phyloP scores from a whole-genome alignment of 192 early-diverging fungal species.

The Podila epicladia region DNA sequence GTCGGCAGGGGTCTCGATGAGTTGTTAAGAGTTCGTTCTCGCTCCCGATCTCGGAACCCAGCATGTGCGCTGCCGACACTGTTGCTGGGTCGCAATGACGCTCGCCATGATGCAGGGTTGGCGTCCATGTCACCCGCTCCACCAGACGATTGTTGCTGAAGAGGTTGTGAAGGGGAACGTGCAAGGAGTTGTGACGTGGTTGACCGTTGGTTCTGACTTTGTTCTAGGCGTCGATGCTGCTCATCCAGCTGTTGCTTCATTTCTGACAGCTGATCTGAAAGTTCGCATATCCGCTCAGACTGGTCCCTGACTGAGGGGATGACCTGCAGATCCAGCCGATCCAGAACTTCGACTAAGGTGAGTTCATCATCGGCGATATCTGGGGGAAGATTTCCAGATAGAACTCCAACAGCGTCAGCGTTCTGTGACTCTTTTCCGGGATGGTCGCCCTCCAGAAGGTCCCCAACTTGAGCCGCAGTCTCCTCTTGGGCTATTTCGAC shows the following conservation, averaged over 20 bases:
- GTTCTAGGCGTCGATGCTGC: slow-evolving; percentile 23
- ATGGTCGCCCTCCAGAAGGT: neutral
- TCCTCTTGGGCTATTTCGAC: neutral
- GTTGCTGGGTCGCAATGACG: neutral
- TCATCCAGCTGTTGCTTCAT: slow-evolving; percentile 40
- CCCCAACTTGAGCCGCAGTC: neutral
- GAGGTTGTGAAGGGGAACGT: slow-evolving; percentile 10
- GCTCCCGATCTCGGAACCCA: neutral
- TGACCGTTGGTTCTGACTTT: neutral
- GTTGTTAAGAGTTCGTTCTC: neutral
- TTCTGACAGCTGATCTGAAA: slow-evolving; percentile 36
- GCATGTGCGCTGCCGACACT: neutral
- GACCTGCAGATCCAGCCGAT: slow-evolving; percentile 30
- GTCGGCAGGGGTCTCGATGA: neutral
- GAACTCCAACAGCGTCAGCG: neutral
- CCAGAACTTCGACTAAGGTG: slow-evolving; percentile 28
- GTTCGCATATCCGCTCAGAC: slow-evolving; percentile 26
- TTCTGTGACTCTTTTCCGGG: neutral
- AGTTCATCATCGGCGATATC: neutral
- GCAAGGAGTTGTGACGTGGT: slow-evolving; percentile 1
- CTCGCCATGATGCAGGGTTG: slow-evolving; percentile 15
- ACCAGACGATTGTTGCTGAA: slow-evolving; percentile 16
- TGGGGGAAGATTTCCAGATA: neutral
- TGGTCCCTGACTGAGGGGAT: slow-evolving; percentile 42
- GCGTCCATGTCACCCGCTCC: neutral